These are phyloP conservation scores for Yarrowia phangngaensis DNA, from an alignment of 805 yeast species.

Conservation along the genomic window DNA sequence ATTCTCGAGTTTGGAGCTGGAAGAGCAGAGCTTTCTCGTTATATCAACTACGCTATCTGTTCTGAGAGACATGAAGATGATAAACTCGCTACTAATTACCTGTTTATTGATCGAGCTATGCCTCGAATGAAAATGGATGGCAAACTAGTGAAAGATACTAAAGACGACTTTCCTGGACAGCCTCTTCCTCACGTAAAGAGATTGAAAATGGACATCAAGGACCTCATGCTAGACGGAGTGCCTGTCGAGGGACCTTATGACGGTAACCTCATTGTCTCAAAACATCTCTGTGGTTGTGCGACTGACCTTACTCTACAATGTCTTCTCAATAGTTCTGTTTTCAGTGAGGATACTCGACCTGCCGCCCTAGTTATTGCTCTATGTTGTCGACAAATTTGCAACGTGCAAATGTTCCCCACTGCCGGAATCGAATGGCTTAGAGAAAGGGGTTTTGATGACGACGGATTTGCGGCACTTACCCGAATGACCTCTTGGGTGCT, in stretches of 20 bases:
- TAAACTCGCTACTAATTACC: constrained; percentile 39
- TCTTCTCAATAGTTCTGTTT: constrained; percentile 42
- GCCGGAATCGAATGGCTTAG: constrained; percentile 45
- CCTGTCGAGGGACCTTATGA: constrained; percentile 31
- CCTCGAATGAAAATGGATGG: constrained; percentile 75
- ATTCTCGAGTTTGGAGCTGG: constrained; percentile 89
- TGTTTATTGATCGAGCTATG: constrained; percentile 71
- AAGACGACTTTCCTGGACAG: constrained; percentile 29
- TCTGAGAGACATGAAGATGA: constrained; percentile 15
- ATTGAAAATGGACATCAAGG: constrained; percentile 75
- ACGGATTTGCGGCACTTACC: constrained; percentile 45
- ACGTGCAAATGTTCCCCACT: constrained; percentile 52
- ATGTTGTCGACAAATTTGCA: constrained; percentile 89
- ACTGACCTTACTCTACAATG: constrained; percentile 79
- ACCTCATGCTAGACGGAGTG: constrained; percentile 52
- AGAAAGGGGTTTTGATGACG: constrained; percentile 33
- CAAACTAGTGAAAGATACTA: constrained; percentile 56
- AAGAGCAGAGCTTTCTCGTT: constrained; percentile 75
- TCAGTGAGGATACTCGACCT: constrained; percentile 10
- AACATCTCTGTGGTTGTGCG: constrained; percentile 91
- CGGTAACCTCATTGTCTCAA: constrained; percentile 52
- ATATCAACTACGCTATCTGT: constrained; percentile 41
- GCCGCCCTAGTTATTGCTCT: constrained; percentile 64
- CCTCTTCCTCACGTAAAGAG: constrained; percentile 45
- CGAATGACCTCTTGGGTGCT: constrained; percentile 88